Conservation (phyloP, 257 asterid species). For the Paulownia fortunei region DNA sequence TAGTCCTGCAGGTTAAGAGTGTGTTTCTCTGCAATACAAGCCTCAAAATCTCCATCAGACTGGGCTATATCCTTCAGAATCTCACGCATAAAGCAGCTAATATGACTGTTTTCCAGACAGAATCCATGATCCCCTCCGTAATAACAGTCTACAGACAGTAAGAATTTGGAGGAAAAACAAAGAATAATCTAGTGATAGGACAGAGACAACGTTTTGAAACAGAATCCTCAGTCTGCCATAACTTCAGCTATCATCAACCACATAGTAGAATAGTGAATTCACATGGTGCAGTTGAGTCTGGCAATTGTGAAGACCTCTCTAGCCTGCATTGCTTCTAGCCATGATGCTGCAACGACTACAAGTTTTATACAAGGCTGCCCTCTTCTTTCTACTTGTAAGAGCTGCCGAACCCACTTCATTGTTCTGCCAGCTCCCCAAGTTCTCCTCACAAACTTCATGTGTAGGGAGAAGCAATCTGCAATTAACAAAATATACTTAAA, state of each 20-base stretch:
- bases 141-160: background rate
- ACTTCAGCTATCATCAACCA: background rate
- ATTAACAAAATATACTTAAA: constrained; percentile 20
- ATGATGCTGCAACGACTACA: constrained; percentile 32
- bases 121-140: background rate
- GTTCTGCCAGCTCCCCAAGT: constrained; percentile 41
- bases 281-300: constrained; percentile 48
- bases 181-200: background rate
- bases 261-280: background rate
- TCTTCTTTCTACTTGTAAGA: constrained; percentile 51
- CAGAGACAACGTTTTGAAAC: background rate
- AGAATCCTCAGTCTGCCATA: background rate
- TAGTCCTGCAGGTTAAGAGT: background rate
- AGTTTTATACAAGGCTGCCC: constrained; percentile 40
- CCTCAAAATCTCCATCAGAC: background rate
- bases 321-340: constrained; percentile 51
- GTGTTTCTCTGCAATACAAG: background rate
- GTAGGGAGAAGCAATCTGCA: constrained; percentile 65
- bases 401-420: constrained; percentile 34
- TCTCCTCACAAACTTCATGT: constrained; percentile 56
- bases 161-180: background rate
- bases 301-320: constrained; percentile 78
- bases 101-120: background rate
- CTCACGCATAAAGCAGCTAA: background rate
- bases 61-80: background rate